Base-by-base conservation (phyloP, 139 green algal species). In the Yamagishiella unicocca region DNA sequence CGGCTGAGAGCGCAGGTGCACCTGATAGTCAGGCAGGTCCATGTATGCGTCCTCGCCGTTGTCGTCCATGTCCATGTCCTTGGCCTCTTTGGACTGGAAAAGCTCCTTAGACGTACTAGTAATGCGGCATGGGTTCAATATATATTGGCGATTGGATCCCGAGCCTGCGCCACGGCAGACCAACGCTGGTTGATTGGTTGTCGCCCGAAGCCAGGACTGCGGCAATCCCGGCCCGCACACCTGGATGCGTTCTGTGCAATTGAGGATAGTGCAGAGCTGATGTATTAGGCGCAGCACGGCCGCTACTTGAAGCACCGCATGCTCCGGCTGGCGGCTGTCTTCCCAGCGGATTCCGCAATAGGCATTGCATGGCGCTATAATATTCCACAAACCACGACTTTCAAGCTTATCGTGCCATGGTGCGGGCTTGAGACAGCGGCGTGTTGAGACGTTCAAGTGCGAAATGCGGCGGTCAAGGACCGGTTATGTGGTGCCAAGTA, bases 51-150 rank as follows among this genome's bases (percentile, higher is more conserved):
- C 80, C 22, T 86, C 80, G 64, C 80, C 80, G 12, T 86, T 45
- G 64, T 86, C 80, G 33, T 67, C 80, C n/a, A 86, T 77, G 33
- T 78, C 37, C 80, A 86, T 77, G 17, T 86, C 80, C 25, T 67
- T 77, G 4, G 80, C 80, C 31, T 77, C 58, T 22, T 86, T 29
- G 8, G 80, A 68, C 25, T 53, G 33, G 33, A 42, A 86, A 2
- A 86, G 80, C 80, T 86, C 80, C 43, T 77, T 86, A 8, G 43
- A 37, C 19, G 80, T 86, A 29, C 80, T 86, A 10, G 82, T 87
- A 55, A 87, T 80, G 12, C 82, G 82, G 53, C 82, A 87, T 71
- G 67, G 67, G 4, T 55, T 21, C 5, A 87, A 31, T 27, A 46
- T 14, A 4, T 62, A 46, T 31, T 45, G 74, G 4, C 74, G 74